Evolutionary conservation across 2,329 filamentous ascomycete genomes (phyloP).

Genomic region (Pseudocercospora fuligena): DNA sequence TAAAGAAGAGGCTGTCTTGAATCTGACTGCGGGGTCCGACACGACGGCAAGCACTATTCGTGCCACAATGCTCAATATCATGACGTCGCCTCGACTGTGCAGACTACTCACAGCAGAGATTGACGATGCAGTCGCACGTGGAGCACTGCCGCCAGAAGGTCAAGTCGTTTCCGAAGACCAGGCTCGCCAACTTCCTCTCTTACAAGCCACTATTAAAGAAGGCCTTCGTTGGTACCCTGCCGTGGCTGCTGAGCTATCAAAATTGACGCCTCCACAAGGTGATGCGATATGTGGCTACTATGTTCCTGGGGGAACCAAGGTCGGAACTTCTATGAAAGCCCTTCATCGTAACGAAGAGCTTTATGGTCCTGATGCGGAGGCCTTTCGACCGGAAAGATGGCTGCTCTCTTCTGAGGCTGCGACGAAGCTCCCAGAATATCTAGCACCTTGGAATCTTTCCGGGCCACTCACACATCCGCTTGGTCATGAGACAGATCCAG

Average conservation of each 20-base stretch:
- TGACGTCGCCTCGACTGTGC: conserved; percentile 23
- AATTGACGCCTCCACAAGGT: conserved; percentile 43
- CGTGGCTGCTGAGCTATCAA: conserved; percentile 41
- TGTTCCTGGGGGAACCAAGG: conserved; percentile 33
- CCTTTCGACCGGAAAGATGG: conserved; percentile 58
- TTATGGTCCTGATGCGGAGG: conserved; percentile 42
- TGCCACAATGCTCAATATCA: conserved; percentile 22
- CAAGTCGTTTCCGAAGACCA: conserved; percentile 24
- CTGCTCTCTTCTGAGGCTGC: conserved; percentile 43
- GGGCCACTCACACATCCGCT: conserved; percentile 20
- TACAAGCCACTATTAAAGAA: conserved; percentile 49
- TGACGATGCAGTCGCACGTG: conserved; percentile 31
- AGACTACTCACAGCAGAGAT: conserved; percentile 54
- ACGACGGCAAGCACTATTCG: conserved; percentile 55
- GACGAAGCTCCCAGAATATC: neutral
- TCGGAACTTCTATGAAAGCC: conserved; percentile 32
- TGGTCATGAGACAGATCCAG: conserved; percentile 7
- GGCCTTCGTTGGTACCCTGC: conserved; percentile 46
- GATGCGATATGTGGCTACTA: conserved; percentile 38
- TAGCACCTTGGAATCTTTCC: conserved; percentile 2
- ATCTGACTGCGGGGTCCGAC: conserved; percentile 51
- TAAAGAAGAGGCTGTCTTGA: conserved; percentile 14
- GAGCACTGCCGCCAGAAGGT: neutral
- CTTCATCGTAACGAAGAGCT: conserved; percentile 33
- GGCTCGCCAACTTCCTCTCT: conserved; percentile 41